Evolutionary conservation across 176 grass and related monocot genomes (phyloP), one percentile per base, ranked within the genome.

Genomic region (Bonia amplexicaulis): DNA sequence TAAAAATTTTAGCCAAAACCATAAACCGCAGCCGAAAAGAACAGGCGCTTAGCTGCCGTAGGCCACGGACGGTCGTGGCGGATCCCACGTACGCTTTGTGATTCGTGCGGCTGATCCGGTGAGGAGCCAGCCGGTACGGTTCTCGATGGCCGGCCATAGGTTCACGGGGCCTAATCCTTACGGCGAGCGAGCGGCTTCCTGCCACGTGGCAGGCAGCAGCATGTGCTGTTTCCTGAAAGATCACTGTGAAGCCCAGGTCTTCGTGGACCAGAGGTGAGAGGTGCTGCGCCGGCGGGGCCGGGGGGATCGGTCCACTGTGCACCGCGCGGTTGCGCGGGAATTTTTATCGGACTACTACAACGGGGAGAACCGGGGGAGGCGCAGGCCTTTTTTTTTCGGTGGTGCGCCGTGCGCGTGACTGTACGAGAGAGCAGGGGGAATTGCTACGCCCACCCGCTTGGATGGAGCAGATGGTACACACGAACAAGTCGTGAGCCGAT

Each of bases 91-190:
- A 14, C n/a, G 74, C 80, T 49, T 76, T 69, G 7, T 53, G 88
- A 89, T 81, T 84, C 86, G 67, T 82, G 89, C 78, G 44, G 26
- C 40, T 1, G 55, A 73, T 84, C 37, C 65, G 49, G 65, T 7
- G 67, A 19, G 10, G 12, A 46, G 22, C 6, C 35, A 8, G 22
- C 39, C 66, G 74, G 77, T 16, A 54, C 55, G 87, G 82, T 16
- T 35, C 54, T 58, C 84, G 47, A 85, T 37, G 52, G 3, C 70
- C 47, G 26, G 69, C 74, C 84, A 78, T 64, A 78, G 84, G 87
- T 71, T 92, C 84, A 91, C 92, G 87, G 85, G 80, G 40, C 64
- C 70, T 41, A 74, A 89, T 68, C 85, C 90, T 92, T 88, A 88
- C 85, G 87, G 26, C 67, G 13, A 67, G 81, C 68, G 71, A 76